Conservation (phyloP, 495 filamentous ascomycete genomes). For the Penicillium daleae region DNA sequence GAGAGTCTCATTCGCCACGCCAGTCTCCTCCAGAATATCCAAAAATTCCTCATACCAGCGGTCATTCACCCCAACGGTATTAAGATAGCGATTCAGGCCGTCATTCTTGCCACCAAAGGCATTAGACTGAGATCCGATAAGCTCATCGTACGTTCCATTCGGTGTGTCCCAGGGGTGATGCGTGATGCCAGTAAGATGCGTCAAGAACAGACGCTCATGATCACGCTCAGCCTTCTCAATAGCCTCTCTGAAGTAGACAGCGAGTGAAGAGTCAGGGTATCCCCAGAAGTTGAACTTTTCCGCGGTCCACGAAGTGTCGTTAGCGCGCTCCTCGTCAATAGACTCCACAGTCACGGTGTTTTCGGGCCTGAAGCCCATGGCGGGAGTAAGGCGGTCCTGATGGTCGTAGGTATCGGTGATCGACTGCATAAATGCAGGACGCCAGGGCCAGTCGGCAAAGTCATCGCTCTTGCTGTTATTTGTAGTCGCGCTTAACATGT, state of each 20-base stretch:
- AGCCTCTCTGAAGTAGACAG: conserved; percentile 40
- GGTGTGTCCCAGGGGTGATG: conserved; percentile 49
- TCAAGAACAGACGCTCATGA: conserved; percentile 45
- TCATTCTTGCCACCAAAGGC: conserved; percentile 35
- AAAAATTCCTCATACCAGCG: conserved; percentile 42
- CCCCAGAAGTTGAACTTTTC: conserved; percentile 49
- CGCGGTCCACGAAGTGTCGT: conserved; percentile 24
- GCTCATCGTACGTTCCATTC: conserved; percentile 31
- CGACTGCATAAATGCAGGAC: conserved; percentile 39
- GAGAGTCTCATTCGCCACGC: conserved; percentile 47
- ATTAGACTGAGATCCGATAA: conserved; percentile 25
- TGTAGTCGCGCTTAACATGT: conserved; percentile 34
- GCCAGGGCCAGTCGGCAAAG: conserved; percentile 33
- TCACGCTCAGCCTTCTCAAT: conserved; percentile 40
- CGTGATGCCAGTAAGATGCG: conserved; percentile 46
- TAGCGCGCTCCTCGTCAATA: conserved; percentile 34
- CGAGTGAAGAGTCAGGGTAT: conserved; percentile 41
- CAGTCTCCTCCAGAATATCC: conserved; percentile 45
- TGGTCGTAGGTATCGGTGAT: conserved; percentile 33
- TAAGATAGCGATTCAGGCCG: conserved; percentile 44
- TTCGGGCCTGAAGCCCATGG: conserved; percentile 39
- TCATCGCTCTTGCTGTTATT: conserved; percentile 36
- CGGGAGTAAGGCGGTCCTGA: conserved; percentile 27
- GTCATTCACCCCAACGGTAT: conserved; percentile 47
- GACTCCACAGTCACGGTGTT: conserved; percentile 32